These are phyloP conservation scores for Pseudonitzschia multiseries DNA, from an alignment of 108 stramenopile species.

Conservation along the genomic window DNA sequence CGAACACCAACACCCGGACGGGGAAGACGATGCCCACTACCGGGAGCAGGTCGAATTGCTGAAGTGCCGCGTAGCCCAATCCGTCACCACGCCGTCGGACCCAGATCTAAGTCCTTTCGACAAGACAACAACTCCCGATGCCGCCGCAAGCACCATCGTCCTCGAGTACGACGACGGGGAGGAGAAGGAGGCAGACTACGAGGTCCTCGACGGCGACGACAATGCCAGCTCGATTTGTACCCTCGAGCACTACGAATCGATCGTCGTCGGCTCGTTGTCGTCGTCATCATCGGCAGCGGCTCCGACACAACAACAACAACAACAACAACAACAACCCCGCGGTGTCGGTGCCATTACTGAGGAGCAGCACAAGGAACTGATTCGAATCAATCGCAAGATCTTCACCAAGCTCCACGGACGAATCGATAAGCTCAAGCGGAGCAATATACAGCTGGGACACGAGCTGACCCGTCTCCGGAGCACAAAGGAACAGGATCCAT, in stretches of 20 bases:
- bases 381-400: slow-evolving; percentile 13
- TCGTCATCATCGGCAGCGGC: no score
- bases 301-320: neutral
- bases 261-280: neutral
- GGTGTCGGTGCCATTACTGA: neutral
- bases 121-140: neutral
- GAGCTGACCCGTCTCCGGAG: neutral
- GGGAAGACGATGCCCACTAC: neutral
- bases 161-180: neutral
- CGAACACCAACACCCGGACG: neutral
- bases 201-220: neutral
- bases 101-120: no score
- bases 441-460: neutral
- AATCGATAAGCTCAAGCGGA: slow-evolving; percentile 6
- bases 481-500: no score
- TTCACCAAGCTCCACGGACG: neutral
- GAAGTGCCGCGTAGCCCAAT: neutral
- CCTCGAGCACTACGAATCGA: slow-evolving; percentile 11
- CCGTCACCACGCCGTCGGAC: no score
- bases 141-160: neutral
- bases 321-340: neutral
- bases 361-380: slow-evolving; percentile 1
- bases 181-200: neutral
- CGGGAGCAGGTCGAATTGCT: neutral
- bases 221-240: slow-evolving; percentile 3